Percentiles rank a stretch among this genome's conserved stretches.
Conservation (phyloP, 1,284 basidiomycete genomes). For the Apiotrichum siamense region DNA sequence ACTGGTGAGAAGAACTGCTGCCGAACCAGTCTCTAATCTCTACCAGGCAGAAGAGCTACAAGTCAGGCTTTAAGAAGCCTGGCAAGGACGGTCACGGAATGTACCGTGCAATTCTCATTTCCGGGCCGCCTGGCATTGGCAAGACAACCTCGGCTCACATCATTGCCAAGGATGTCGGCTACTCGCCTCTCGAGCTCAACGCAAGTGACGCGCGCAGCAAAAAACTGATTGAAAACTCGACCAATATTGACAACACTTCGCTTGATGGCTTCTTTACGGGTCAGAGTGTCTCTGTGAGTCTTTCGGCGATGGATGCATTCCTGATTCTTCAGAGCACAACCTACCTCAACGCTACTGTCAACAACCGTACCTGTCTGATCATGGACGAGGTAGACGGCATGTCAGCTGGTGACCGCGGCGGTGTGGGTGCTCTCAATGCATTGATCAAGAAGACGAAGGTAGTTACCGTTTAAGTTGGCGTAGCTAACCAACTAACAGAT, state of each 20-base stretch:
- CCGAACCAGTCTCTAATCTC: not conserved
- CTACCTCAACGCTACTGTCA: conserved; percentile 63
- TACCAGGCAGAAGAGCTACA: conserved; percentile 64
- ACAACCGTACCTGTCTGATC: conserved; percentile 78
- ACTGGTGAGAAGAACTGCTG: conserved; percentile 59
- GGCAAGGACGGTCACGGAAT: conserved; percentile 84
- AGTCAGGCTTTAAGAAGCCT: conserved; percentile 81
- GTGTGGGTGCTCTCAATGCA: conserved; percentile 84
- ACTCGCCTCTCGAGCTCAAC: conserved; percentile 88
- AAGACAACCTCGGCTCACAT: conserved; percentile 97
- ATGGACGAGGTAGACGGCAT: conserved; percentile 99
- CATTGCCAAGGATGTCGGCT: conserved; percentile 80
- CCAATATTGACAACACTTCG: conserved; percentile 79
- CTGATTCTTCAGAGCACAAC: conserved; percentile 55
- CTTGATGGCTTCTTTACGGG: conserved; percentile 81
- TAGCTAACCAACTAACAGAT: conserved; percentile 53
- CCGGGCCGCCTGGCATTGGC: conserved; percentile 91
- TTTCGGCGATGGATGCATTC: not conserved
- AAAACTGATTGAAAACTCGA: conserved; percentile 88
- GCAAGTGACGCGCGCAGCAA: conserved; percentile 94
- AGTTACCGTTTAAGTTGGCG: not conserved
- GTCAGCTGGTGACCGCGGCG: conserved; percentile 94
- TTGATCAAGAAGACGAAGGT: conserved; percentile 92
- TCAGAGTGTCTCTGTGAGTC: conserved; percentile 51
- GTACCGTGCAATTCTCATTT: conserved; percentile 81